Percentiles rank a stretch among this genome's conserved stretches.
Conservation (phyloP, 805 yeast genomes). For the Candida sphagnicola region DNA sequence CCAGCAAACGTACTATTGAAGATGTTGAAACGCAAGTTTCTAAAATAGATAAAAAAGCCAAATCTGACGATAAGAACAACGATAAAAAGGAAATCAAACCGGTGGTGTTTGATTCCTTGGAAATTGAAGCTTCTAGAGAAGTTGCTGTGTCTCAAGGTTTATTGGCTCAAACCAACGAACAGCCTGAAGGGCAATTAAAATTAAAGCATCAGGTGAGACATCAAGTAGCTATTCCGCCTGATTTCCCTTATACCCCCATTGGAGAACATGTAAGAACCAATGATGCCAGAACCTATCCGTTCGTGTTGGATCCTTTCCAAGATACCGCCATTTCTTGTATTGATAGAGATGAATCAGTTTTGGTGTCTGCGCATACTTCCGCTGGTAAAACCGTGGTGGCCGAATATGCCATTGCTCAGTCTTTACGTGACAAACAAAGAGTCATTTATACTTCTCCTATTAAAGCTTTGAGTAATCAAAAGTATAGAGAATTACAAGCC, state of each 20-base stretch:
- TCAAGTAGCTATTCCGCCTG: conserved; percentile 95
- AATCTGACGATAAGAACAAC: conserved; percentile 9
- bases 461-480: conserved; percentile 91
- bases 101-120: conserved; percentile 81
- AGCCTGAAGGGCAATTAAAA: conserved; percentile 48
- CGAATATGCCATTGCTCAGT: conserved; percentile 94
- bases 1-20: conserved; percentile 7
- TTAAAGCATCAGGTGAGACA: conserved; percentile 93
- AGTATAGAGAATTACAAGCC: conserved; percentile 85
- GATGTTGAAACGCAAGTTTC: conserved; percentile 1
- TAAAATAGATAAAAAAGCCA: conserved; percentile 10
- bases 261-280: conserved; percentile 74
- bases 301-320: conserved; percentile 94
- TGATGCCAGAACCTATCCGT: conserved; percentile 90
- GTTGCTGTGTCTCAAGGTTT: conserved; percentile 80
- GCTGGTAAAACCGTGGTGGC: conserved; percentile 98
- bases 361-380: conserved; percentile 96
- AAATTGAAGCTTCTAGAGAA: conserved; percentile 85
- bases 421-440: conserved; percentile 85
- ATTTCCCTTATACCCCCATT: conserved; percentile 82
- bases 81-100: conserved; percentile 53
- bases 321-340: conserved; percentile 95
- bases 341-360: conserved; percentile 88
- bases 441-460: conserved; percentile 95
- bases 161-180: conserved; percentile 24